Evolutionary conservation across 192 early-diverging fungal species (phyloP), one percentile per base, ranked within the genome.

Genomic region (Powellomyces hirtus): DNA sequence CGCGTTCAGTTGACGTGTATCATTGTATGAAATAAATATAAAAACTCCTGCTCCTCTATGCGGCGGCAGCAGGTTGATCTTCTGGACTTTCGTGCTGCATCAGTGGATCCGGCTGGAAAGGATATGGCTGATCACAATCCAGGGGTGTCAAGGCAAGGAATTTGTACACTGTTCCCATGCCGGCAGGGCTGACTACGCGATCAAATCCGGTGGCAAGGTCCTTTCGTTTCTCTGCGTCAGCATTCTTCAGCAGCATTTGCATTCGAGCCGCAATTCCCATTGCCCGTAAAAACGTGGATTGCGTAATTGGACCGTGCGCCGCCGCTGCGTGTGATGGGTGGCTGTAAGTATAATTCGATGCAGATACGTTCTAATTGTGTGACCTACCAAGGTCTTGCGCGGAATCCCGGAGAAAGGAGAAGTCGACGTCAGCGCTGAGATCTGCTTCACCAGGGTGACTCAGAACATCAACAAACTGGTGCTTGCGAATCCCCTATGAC

Each of bases 401-500:
- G 4, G 78, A 73, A 8, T 67, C 57, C 0, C 38, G 14, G 34
- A 79, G 29, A 38, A 74, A 63, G 4, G 71, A 56, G 59, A 97
- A 99, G 64, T 97, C 92, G 0, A 99, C 95, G 77, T 99, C 91
- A 0, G 87, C 90, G 45, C 90, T 96, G 26, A 99, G 77, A 82
- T 99, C 97, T 34, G 88, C 83, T 1, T 85, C 83, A 4, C 97
- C 95, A 6, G 95, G 95, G 10, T 75, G 63, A 33, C 81, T 87
- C n/a, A 99, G 81, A 1, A 89, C 82, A 71, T 90, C 77, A 3
- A 84, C 80, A 70, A 94, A 93, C 64, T 86, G 80, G 78, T 98
- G 97, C 38, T 83, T 81, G 56, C 78, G 83, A 53, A 99, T 93
- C 5, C 90, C 97, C 82, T 93, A 64, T 31, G 20, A 63, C 0